A percentile compares a stretch with the other conserved stretches of the same genome.
phyloP scores from a whole-genome alignment of 2,329 filamentous ascomycete species.

The Ascochyta fabae region DNA sequence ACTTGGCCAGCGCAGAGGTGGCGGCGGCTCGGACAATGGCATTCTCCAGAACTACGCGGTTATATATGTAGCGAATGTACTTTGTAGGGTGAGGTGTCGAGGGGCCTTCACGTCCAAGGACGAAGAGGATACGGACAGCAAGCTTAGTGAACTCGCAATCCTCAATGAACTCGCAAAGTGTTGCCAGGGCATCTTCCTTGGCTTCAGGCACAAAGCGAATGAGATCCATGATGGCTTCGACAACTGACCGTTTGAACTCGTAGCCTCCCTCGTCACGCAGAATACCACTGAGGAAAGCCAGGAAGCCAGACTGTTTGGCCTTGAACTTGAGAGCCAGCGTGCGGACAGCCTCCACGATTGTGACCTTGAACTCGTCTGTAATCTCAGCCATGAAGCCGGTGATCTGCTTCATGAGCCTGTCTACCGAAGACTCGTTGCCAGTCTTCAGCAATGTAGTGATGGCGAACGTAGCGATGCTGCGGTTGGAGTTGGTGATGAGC shows the following conservation, averaged over 20 bases:
- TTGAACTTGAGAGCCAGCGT: constrained; percentile 98
- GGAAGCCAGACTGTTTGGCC: constrained; percentile 96
- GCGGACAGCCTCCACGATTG: constrained; percentile 97
- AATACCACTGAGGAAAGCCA: constrained; percentile 96
- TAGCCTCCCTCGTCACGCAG: constrained; percentile 96
- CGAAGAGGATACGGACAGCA: constrained; percentile 90
- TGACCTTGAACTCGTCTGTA: constrained; percentile 99
- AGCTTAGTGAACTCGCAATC: constrained; percentile 99
- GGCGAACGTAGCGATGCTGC: constrained; percentile 96
- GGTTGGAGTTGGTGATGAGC: constrained; percentile 94
- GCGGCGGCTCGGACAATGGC: constrained; percentile 93
- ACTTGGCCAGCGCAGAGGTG: constrained; percentile 94
- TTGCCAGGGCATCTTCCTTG: constrained; percentile 81
- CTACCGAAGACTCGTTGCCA: constrained; percentile 95
- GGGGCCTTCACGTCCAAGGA: constrained; percentile 92
- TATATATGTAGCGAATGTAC: constrained; percentile 99
- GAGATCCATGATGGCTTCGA: constrained; percentile 98
- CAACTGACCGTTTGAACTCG: constrained; percentile 96
- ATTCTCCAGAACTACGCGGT: constrained; percentile 95
- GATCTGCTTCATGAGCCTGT: constrained; percentile 98
- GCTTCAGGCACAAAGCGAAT: constrained; percentile 98
- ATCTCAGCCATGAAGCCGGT: constrained; percentile 98
- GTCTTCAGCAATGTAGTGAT: constrained; percentile 98
- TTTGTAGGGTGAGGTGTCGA: constrained; percentile 96
- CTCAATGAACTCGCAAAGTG: constrained; percentile 98